Evolutionary conservation across 2,329 filamentous ascomycete species (phyloP), one percentile per base, ranked within the genome.

Genomic region (Alternaria sp.): DNA sequence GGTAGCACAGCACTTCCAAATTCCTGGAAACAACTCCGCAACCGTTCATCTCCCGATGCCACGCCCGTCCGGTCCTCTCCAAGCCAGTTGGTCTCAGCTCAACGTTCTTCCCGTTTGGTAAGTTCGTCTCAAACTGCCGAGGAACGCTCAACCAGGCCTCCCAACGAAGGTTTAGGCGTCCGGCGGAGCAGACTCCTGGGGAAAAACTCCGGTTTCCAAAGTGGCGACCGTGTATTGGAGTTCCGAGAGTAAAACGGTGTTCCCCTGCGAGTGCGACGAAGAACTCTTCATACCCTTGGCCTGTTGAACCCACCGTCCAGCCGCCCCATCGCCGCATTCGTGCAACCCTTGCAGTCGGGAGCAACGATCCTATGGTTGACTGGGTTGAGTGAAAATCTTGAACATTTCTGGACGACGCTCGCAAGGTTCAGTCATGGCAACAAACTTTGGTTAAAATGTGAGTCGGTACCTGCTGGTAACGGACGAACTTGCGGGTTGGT

Each of bases 31-130:
- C 30, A 40, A 52, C 30, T 51, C 36, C 47, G 36, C 19, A 32
- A 9, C 19, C 25, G 6, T 30, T 43, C 12, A 45, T 44, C 15
- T 26, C 26, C 47, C 26, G 47, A 17, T 15, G 26, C 36, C 30
- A 40, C 49, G 17, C 25, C 46, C 28, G 32, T 23, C 47, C 30
- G 57, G 40, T 36, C n/a, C 32, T 25, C 26, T 13, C 17, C 10
- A 47, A 15, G 50, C 17, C 21, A 19, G 9, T 21, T 59, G 43
- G 36, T 17, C 49, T 23, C 28, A 28, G 51, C 43, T 47, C 51
- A 59, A 55, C 50, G 40, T 43, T 25, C 47, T 54, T 54, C 40
- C 57, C 57, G 50, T 12, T 15, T 55, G 57, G 50, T 55, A 55
- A 26, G 47, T 54, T 36, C 45, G 11, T 54, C 15, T 26, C 25